Percentiles rank a stretch among this genome's conserved stretches.
These are phyloP conservation scores for Hypomyces perniciosus DNA, from an alignment of 2,329 filamentous ascomycete species.

Conservation along the genomic window DNA sequence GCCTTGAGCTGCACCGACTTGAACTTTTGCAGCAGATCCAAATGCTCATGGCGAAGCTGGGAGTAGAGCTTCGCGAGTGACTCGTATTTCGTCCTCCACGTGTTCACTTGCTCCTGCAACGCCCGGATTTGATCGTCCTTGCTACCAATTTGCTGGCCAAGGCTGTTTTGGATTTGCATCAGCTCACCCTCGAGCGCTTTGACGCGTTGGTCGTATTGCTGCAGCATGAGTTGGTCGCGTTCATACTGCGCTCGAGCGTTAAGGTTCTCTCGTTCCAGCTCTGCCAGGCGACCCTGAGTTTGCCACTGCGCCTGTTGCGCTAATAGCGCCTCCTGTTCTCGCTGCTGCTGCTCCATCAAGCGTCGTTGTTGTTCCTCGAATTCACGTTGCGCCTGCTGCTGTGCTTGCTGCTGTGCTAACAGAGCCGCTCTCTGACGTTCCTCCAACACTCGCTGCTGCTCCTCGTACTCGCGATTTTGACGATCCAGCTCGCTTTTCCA, in stretches of 20 bases:
- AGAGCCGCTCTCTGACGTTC: conserved; percentile 80
- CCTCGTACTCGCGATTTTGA: conserved; percentile 91
- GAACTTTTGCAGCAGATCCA: conserved; percentile 92
- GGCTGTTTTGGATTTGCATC: conserved; percentile 71
- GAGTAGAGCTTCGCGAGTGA: conserved; percentile 95
- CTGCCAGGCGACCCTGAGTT: conserved; percentile 90
- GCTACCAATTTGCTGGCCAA: conserved; percentile 76
- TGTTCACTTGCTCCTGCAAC: conserved; percentile 94
- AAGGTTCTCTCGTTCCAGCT: conserved; percentile 90
- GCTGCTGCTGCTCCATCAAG: conserved; percentile 80
- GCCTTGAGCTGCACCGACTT: conserved; percentile 95
- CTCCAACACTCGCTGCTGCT: conserved; percentile 83
- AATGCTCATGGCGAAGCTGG: conserved; percentile 87
- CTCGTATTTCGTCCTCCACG: conserved; percentile 96
- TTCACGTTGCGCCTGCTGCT: conserved; percentile 82
- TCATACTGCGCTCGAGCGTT: conserved; percentile 94
- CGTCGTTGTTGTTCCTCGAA: conserved; percentile 92
- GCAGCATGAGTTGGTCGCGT: conserved; percentile 92
- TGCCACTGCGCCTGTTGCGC: conserved; percentile 88
- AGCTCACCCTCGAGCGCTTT: conserved; percentile 90
- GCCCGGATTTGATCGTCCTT: conserved; percentile 92
- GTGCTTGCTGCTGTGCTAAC: conserved; percentile 72
- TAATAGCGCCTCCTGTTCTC: conserved; percentile 85
- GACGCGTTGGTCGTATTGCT: conserved; percentile 92
- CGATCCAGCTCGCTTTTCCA: conserved; percentile 91